Evolutionary conservation across 2,329 filamentous ascomycete genomes (phyloP).

Genomic region (Fusarium sp.): DNA sequence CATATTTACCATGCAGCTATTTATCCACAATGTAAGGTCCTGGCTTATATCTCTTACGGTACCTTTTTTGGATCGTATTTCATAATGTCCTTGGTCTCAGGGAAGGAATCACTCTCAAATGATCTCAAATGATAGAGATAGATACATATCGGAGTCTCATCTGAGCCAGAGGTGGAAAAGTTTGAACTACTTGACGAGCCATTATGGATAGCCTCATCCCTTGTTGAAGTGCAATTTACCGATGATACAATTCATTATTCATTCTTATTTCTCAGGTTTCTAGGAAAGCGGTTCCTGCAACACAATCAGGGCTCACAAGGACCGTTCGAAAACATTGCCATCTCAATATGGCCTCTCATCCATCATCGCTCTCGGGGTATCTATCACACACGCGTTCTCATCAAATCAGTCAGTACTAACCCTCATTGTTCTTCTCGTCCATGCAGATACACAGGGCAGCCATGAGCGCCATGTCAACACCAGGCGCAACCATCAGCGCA

Average conservation of each 20-base stretch:
- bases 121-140: background rate
- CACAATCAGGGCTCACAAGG: background rate
- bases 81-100: too few species aligned
- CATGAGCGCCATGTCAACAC: conserved; percentile 73
- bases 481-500: conserved; percentile 69
- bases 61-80: background rate
- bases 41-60: background rate
- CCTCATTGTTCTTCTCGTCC: conserved; percentile 69
- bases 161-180: background rate
- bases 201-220: background rate
- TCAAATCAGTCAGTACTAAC: background rate
- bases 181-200: background rate
- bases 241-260: background rate
- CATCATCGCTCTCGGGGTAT: conserved; percentile 9
- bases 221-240: background rate
- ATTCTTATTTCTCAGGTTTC: background rate
- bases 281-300: background rate
- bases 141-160: background rate
- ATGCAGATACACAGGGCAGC: conserved; percentile 74
- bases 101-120: background rate
- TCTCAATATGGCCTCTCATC: background rate
- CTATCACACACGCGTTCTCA: background rate
- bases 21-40: background rate
- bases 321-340: background rate
- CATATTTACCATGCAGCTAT: background rate